Conservation (phyloP, 192 early-diverging fungal species). For the Nowakowskiella sp. region DNA sequence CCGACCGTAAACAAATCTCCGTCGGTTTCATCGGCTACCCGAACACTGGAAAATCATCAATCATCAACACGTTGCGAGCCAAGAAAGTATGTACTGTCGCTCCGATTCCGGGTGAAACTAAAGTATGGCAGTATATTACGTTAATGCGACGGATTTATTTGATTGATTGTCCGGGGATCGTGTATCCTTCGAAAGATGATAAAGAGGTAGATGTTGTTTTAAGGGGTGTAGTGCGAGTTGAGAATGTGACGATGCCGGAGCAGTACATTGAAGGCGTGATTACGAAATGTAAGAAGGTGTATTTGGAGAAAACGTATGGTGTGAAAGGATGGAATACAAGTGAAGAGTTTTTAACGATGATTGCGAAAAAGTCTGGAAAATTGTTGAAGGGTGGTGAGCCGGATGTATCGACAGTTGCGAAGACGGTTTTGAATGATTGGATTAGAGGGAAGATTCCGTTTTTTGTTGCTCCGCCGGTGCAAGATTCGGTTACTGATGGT, state of each 20-base stretch:
- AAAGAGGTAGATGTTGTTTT: slow-evolving; percentile 92
- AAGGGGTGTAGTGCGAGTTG: slow-evolving; percentile 91
- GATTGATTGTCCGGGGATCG: slow-evolving; percentile 98
- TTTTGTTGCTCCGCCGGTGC: slow-evolving; percentile 70
- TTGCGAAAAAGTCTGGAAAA: slow-evolving; percentile 80
- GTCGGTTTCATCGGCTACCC: slow-evolving; percentile 98
- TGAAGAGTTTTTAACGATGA: slow-evolving; percentile 83
- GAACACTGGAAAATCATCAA: slow-evolving; percentile 94
- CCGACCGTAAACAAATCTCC: slow-evolving; percentile 97
- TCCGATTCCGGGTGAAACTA: slow-evolving; percentile 96
- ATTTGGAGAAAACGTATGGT: slow-evolving; percentile 87
- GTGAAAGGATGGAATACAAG: slow-evolving; percentile 76
- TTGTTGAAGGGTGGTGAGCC: slow-evolving; percentile 93
- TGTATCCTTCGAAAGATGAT: slow-evolving; percentile 78
- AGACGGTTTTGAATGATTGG: slow-evolving; percentile 99
- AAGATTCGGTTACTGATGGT: no score
- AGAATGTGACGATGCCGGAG: slow-evolving; percentile 83
- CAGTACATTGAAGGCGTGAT: slow-evolving; percentile 83
- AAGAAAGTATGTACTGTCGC: slow-evolving; percentile 98
- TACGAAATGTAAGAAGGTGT: slow-evolving; percentile 75
- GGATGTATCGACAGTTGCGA: slow-evolving; percentile 82
- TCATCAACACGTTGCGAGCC: slow-evolving; percentile 93
- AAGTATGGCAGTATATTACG: slow-evolving; percentile 99
- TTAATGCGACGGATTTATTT: slow-evolving; percentile 97
- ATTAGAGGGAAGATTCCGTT: slow-evolving; percentile 94